phyloP scores from a whole-genome alignment of 108 stramenopile species.

The Conticribra guillardii region DNA sequence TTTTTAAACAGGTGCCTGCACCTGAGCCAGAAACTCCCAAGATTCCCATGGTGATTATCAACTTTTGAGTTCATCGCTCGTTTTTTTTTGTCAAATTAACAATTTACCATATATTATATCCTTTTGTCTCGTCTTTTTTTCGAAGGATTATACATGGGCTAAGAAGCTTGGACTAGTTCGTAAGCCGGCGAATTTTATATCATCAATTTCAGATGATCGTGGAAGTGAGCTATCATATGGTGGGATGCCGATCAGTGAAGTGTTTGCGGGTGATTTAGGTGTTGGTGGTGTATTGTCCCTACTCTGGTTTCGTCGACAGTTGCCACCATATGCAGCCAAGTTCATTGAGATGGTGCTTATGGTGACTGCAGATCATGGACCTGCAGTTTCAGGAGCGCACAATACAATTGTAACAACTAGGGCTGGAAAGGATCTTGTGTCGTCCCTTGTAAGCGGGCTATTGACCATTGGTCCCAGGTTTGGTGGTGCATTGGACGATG shows the following conservation, averaged over 20 bases:
- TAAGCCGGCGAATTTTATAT: slow-evolving; percentile 93
- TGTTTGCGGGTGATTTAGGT: slow-evolving; percentile 84
- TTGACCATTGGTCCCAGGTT: slow-evolving; percentile 92
- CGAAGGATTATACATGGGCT: slow-evolving; percentile 87
- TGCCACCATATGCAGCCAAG: slow-evolving; percentile 88
- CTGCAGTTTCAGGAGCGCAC: slow-evolving; percentile 89
- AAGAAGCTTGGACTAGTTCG: slow-evolving; percentile 88
- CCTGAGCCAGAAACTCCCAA: slow-evolving; percentile 73
- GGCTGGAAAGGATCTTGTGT: slow-evolving; percentile 92
- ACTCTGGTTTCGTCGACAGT: slow-evolving; percentile 89
- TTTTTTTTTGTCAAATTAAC: neutral
- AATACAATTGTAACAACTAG: slow-evolving; percentile 93
- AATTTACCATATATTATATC: neutral
- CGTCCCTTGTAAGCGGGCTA: slow-evolving; percentile 82
- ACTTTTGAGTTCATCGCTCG: neutral
- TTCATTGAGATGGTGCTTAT: slow-evolving; percentile 95
- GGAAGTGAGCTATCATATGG: slow-evolving; percentile 90
- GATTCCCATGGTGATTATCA: slow-evolving; percentile 70
- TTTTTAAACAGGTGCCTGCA: too few relatives aligned
- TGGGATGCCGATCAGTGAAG: slow-evolving; percentile 89
- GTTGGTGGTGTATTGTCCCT: slow-evolving; percentile 89
- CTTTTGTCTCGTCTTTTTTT: neutral
- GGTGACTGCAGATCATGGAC: slow-evolving; percentile 90
- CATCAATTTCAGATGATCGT: slow-evolving; percentile 91
- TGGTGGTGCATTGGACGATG: slow-evolving; percentile 92